A percentile compares a stretch with the other conserved stretches of the same genome.
These are phyloP conservation scores for Zanthoxylum bungeanum DNA, from an alignment of 345 rosid genomes.

Conservation along the genomic window DNA sequence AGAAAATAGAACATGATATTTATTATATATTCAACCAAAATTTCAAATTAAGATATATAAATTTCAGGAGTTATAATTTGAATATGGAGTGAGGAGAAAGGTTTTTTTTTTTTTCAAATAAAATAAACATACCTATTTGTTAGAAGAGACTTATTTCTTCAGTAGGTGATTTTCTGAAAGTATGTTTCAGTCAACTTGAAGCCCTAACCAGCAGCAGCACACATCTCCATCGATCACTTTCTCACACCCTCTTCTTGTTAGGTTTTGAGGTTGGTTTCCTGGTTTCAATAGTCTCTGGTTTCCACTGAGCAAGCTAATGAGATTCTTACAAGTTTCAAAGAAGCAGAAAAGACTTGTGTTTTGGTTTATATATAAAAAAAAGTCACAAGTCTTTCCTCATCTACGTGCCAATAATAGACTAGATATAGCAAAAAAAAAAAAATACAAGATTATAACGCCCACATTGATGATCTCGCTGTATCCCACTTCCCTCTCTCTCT, in stretches of 20 bases:
- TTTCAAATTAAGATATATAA: background rate
- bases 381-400: constrained; percentile 1
- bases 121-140: background rate
- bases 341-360: constrained; percentile 12
- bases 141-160: background rate
- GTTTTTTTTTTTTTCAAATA: too few species aligned
- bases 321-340: constrained; percentile 19
- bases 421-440: background rate
- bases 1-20: background rate
- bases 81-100: background rate
- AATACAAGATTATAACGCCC: constrained; percentile 22
- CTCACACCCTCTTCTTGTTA: background rate
- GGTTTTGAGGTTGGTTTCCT: constrained; percentile 4
- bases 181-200: background rate
- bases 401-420: constrained; percentile 22
- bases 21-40: background rate
- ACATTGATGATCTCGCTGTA: constrained; percentile 16
- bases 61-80: background rate
- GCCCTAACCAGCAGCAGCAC: background rate
- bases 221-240: background rate
- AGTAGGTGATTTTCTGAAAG: background rate
- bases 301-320: constrained; percentile 19
- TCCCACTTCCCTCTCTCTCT: constrained; percentile 7
- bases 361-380: constrained; percentile 2
- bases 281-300: constrained; percentile 20